Base-by-base conservation (phyloP, 768 basidiomycete species). In the Chalciporus chontae region DNA sequence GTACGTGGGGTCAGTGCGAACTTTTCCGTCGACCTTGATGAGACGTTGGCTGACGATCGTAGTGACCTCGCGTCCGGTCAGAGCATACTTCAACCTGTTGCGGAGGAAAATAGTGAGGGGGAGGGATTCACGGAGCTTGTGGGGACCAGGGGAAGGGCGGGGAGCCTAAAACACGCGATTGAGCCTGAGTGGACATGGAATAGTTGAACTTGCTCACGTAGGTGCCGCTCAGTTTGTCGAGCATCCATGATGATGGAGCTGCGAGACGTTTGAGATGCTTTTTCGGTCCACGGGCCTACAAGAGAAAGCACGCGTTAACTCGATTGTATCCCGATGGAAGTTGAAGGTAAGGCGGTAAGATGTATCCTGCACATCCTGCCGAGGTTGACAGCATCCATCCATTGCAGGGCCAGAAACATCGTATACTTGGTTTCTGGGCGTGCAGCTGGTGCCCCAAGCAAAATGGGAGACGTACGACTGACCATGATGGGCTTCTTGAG, bases 211-310 rank as follows among this genome's bases (percentile, higher is more conserved):
- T 54, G 72, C 88, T 70, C 73, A 93, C 92, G 64, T 91, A 95
- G 60, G 92, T 93, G 52, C 92, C 92, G 74, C 89, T 85, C 65
- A 99, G 75, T 78, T 99, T 99, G 81, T 98, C 93, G 57, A 99
- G 82, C 94, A 99, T 97, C 96, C 96, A 99, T 77, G 92, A 88
- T 41, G 93, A 95, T 56, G 96, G 96, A 54, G 96, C 96, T 60
- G 86, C 85, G 52, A 98, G 83, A 68, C 95, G 90, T 83, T 97
- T 97, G 78, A 97, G 83, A 71, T 97, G 94, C 76, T 96, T 96
- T 87, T 90, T 96, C 57, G 94, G 94, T 85, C 94, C 94, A 73
- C 94, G 87, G 68, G 83, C 93, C 94, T 96, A 60, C 18, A 60
- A 59, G 59, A 66, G 40, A 44, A 32, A 45, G 27, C 50, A 50